Evolutionary conservation across 2,329 filamentous ascomycete genomes (phyloP), one percentile per base, ranked within the genome.

Genomic region (Phialophora chinensis): DNA sequence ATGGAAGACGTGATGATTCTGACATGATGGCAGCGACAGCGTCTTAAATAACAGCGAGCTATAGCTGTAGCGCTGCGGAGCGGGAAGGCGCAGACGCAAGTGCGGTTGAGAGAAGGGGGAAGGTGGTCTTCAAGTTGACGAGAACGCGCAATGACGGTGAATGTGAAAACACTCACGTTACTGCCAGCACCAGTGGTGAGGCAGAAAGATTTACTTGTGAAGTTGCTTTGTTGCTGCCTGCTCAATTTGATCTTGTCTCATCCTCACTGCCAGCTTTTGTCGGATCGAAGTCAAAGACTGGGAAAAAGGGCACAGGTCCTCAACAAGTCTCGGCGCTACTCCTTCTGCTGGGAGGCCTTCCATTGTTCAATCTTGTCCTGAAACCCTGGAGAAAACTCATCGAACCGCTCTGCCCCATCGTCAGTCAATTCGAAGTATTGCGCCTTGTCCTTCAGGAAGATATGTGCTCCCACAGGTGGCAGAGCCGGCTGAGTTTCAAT

Each of bases 391-490:
- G 71, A 65, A 50, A 73, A 75, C 27, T 59, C 73, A 11, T 72
- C 68, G 63, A 68, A 75, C 66, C 74, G 75, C 49, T 66, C 65
- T 38, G 76, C 65, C 5, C 75, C 75, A 73, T 81, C 78, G 25
- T 79, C 74, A 11, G 77, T 75, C 29, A 80, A 49, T 31, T 77
- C 72, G 73, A 75, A 78, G 78, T 79, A 81, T 23, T 71, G 69
- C 8, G 76, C 75, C 61, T 77, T 79, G 67, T 83, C 80, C 38
- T 74, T 73, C 4, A 83, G 63, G 65, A 80, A 85, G 12, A 85
- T 83, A 74, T 84, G 81, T 63, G 72, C 70, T 27, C 69, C 71
- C 2, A 75, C 65, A 12, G 57, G 63, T 1, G 72, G 72, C 33
- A 77, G 61, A 73, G 14, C 75, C 74, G 56, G 73, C 57, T 52